Evolutionary conservation across 2,329 filamentous ascomycete species (phyloP).

Genomic region (Ophidiomyces ophidiicola): DNA sequence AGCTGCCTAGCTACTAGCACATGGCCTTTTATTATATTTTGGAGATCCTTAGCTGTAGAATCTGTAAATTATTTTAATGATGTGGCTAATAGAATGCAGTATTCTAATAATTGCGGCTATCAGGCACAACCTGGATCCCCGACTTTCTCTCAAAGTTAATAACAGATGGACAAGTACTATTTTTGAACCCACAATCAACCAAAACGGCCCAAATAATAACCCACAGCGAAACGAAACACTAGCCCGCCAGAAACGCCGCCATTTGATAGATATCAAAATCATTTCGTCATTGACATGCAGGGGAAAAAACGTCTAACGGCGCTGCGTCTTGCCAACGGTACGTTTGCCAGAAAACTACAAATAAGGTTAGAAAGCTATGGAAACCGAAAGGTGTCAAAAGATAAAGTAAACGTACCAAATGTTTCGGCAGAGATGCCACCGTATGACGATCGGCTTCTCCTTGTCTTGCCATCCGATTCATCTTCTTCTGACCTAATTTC

Average conservation of each 20-base stretch:
- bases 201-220: not conserved
- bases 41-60: too few species aligned
- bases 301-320: conserved; percentile 23
- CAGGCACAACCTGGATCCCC: too few species aligned
- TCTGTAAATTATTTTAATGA: too few species aligned
- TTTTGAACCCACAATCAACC: not conserved
- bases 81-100: too few species aligned
- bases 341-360: conserved; percentile 74
- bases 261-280: conserved; percentile 2
- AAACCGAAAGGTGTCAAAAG: conserved; percentile 17
- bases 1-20: too few species aligned
- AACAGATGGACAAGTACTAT: conserved; percentile 1
- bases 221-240: not conserved
- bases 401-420: conserved; percentile 58
- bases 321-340: conserved; percentile 71
- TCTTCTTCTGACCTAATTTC: conserved; percentile 92
- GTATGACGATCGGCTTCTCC: conserved; percentile 93
- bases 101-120: too few species aligned
- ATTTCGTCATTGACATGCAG: conserved; percentile 11
- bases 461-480: conserved; percentile 95
- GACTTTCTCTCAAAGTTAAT: too few species aligned
- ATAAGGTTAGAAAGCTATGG: conserved; percentile 10
- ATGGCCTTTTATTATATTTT: too few species aligned
- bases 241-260: conserved; percentile 8
- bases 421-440: conserved; percentile 69